Evolutionary conservation across 306 rosid genomes (phyloP).

Genomic region (Prunus armeniaca): DNA sequence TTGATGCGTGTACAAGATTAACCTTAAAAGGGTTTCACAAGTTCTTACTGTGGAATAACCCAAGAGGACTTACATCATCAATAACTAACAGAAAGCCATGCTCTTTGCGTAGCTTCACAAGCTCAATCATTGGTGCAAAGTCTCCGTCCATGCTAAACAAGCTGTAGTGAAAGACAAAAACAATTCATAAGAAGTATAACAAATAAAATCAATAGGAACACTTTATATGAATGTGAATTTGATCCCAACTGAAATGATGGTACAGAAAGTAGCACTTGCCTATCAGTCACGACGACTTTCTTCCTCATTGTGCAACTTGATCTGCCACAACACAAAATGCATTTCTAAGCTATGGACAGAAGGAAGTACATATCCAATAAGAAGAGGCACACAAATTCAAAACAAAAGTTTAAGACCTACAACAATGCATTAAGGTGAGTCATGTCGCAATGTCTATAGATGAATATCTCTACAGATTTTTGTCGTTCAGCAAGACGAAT

Average conservation of each 20-base stretch:
- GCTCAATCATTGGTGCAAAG: slow-evolving; percentile 80
- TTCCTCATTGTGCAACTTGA: slow-evolving; percentile 60
- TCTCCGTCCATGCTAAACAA: slow-evolving; percentile 99
- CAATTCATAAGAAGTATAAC: slow-evolving; percentile 7
- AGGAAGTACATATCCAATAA: slow-evolving; percentile 14
- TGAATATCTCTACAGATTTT: slow-evolving; percentile 56
- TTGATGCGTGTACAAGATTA: not conserved
- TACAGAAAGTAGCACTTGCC: slow-evolving; percentile 41
- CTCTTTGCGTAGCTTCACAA: slow-evolving; percentile 69
- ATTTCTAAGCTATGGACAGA: slow-evolving; percentile 8
- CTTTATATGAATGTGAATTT: not conserved
- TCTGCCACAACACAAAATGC: slow-evolving; percentile 42
- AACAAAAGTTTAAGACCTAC: slow-evolving; percentile 57
- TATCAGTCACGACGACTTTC: slow-evolving; percentile 91
- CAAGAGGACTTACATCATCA: slow-evolving; percentile 69
- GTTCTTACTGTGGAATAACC: not conserved
- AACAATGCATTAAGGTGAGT: slow-evolving; percentile 68
- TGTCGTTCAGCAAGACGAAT: slow-evolving; percentile 84
- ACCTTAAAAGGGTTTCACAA: not conserved
- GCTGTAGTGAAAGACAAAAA: slow-evolving; percentile 38
- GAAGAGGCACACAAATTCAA: slow-evolving; percentile 5
- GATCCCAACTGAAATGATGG: not conserved
- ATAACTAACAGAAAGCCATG: slow-evolving; percentile 76
- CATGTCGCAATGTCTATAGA: slow-evolving; percentile 93
- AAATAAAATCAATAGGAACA: not conserved